A percentile compares a stretch with the other conserved stretches of the same genome.
Evolutionary conservation across 73 alveolate genomes (phyloP).

Genomic region (Paramecium bursaria): DNA sequence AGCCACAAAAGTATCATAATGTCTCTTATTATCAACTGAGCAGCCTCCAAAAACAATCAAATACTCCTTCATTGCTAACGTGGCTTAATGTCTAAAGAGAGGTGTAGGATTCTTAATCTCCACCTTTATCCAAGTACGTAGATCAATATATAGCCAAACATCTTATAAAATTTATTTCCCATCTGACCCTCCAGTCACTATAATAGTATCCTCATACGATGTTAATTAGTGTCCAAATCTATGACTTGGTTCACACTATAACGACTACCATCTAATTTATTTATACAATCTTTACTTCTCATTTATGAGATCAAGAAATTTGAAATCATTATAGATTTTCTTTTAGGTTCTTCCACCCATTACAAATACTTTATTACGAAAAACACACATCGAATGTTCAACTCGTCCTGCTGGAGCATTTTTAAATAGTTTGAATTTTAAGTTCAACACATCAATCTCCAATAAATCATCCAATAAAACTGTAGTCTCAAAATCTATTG

Average conservation of each 20-base stretch:
- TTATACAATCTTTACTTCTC: constrained; percentile 55
- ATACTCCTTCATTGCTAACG: constrained; percentile 39
- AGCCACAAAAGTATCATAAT: constrained; percentile 42
- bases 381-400: constrained; percentile 46
- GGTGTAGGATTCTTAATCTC: constrained; percentile 32
- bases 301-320: neutral
- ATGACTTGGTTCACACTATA: constrained; percentile 35
- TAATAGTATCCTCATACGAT: constrained; percentile 46
- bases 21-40: constrained; percentile 44
- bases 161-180: constrained; percentile 40
- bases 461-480: constrained; percentile 22
- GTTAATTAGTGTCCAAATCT: constrained; percentile 58
- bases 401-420: constrained; percentile 48
- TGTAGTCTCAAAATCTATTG: constrained; percentile 34
- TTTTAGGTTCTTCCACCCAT: constrained; percentile 50
- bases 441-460: constrained; percentile 27
- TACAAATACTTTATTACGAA: constrained; percentile 26
- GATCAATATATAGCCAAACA: constrained; percentile 47
- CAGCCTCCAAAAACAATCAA: constrained; percentile 57
- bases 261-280: constrained; percentile 21
- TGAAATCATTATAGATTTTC: constrained; percentile 47
- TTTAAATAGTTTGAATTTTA: constrained; percentile 14
- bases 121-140: constrained; percentile 37
- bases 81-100: constrained; percentile 55
- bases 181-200: constrained; percentile 55